Percentiles rank a stretch among this genome's conserved stretches.
Evolutionary conservation across 2,329 filamentous ascomycete species (phyloP).

Genomic region (Chaetomiaceae sp.): DNA sequence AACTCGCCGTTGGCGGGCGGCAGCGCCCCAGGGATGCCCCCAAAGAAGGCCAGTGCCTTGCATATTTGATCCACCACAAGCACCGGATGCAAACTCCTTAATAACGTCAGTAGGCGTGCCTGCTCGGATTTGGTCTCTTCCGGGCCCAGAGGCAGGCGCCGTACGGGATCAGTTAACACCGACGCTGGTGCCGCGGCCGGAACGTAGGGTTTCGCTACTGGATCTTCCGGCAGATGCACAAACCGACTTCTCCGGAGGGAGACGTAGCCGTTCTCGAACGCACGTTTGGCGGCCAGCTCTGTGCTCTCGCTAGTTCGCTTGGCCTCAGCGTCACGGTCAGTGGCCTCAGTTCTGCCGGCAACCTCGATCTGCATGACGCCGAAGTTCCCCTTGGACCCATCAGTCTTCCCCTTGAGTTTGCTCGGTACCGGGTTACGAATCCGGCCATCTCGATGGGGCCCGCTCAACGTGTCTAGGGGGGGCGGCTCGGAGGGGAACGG

Average conservation of each 20-base stretch:
- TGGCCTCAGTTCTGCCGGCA: conserved; percentile 37
- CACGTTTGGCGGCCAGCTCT: conserved; percentile 50
- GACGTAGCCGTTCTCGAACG: conserved; percentile 48
- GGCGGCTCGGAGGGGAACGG: conserved; percentile 18
- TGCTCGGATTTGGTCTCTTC: conserved; percentile 54
- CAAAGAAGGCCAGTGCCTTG: conserved; percentile 58
- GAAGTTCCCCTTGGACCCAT: conserved; percentile 54
- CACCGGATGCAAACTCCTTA: conserved; percentile 49
- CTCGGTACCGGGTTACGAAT: conserved; percentile 54
- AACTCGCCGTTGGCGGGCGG: conserved; percentile 46
- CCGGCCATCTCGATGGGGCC: conserved; percentile 38
- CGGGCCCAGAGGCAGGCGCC: conserved; percentile 30
- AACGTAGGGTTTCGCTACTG: conserved; percentile 16
- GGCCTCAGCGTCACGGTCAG: conserved; percentile 47
- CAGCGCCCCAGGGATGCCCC: conserved; percentile 50
- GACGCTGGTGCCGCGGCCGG: conserved; percentile 9
- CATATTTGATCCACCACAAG: conserved; percentile 57
- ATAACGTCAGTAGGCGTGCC: conserved; percentile 50
- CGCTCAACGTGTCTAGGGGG: conserved; percentile 20
- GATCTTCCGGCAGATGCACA: conserved; percentile 29
- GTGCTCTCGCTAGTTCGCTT: conserved; percentile 58
- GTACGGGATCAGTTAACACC: conserved; percentile 5
- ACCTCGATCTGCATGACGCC: conserved; percentile 57
- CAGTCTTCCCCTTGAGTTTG: conserved; percentile 54
- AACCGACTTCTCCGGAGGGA: conserved; percentile 41